Conservation (phyloP, 106 monocot species). For the Apostasia ramifera region DNA sequence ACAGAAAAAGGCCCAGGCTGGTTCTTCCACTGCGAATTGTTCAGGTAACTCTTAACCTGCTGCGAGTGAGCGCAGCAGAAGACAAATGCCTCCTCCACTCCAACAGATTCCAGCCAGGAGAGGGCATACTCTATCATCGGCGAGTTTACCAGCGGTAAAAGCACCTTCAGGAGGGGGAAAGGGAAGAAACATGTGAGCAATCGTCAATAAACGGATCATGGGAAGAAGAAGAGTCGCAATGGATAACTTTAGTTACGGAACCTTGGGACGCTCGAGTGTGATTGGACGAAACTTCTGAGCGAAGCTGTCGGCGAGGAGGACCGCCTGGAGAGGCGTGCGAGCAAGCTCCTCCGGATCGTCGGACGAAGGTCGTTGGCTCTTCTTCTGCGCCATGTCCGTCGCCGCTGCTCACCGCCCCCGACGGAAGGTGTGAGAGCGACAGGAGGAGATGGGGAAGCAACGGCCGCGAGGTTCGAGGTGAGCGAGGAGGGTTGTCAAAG, state of each 20-base stretch:
- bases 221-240: background rate
- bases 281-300: slow-evolving; percentile 93
- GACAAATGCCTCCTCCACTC: slow-evolving; percentile 87
- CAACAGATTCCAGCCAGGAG: slow-evolving; percentile 92
- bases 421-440: background rate
- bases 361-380: slow-evolving; percentile 25
- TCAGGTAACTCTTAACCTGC: slow-evolving; percentile 82
- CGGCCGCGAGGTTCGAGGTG: background rate
- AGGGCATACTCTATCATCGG: slow-evolving; percentile 96
- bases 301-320: slow-evolving; percentile 96
- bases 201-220: background rate
- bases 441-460: background rate
- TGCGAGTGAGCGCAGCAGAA: slow-evolving; percentile 90
- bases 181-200: background rate
- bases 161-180: slow-evolving; percentile 33
- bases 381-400: slow-evolving; percentile 44
- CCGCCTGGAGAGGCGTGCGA: slow-evolving; percentile 63
- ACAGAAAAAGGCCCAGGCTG: slow-evolving; percentile 40
- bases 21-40: slow-evolving; percentile 61
- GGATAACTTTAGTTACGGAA: slow-evolving; percentile 5
- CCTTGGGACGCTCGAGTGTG: slow-evolving; percentile 98
- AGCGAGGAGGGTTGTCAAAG: too few relatives aligned
- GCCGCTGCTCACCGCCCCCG: background rate
- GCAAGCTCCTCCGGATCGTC: slow-evolving; percentile 70
- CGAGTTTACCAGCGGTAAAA: slow-evolving; percentile 73